Conservation (phyloP, 2,329 filamentous ascomycete genomes). For the Gliomastix tumulicola region DNA sequence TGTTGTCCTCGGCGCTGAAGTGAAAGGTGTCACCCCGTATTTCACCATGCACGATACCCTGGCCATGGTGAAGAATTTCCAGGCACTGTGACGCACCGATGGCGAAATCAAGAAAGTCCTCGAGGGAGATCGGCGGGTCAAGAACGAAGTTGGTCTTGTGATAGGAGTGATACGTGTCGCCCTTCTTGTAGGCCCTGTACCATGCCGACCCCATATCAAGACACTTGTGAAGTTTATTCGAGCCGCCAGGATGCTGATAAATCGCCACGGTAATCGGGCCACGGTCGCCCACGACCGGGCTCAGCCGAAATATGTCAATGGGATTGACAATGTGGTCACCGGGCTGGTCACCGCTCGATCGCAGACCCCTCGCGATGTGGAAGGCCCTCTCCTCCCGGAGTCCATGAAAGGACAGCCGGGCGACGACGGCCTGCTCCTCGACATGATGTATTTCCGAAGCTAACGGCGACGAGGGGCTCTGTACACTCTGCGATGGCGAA, state of each 20-base stretch:
- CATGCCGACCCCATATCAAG: conserved; percentile 74
- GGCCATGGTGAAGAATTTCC: conserved; percentile 84
- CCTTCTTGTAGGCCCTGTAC: conserved; percentile 48
- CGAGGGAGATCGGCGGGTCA: conserved; percentile 58
- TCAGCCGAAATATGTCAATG: conserved; percentile 69
- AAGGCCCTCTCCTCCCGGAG: conserved; percentile 82
- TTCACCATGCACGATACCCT: conserved; percentile 84
- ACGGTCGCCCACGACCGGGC: conserved; percentile 61
- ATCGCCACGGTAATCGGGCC: conserved; percentile 71
- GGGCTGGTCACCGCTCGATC: conserved; percentile 62
- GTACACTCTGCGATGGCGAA: too few species aligned
- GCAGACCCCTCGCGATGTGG: conserved; percentile 70
- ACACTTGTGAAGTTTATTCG: conserved; percentile 64
- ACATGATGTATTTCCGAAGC: conserved; percentile 23
- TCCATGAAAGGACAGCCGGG: conserved; percentile 74
- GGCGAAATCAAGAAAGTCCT: conserved; percentile 82
- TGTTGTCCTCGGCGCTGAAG: conserved; percentile 63
- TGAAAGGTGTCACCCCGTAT: conserved; percentile 88
- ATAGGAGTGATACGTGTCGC: conserved; percentile 40
- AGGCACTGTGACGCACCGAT: conserved; percentile 81
- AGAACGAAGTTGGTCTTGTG: conserved; percentile 38
- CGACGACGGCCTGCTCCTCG: conserved; percentile 66
- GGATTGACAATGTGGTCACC: conserved; percentile 74
- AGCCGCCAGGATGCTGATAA: conserved; percentile 66
- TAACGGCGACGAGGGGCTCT: background rate